These are phyloP conservation scores for Oenanthe sinensis DNA, from an alignment of 129 eudicot species.

Conservation along the genomic window DNA sequence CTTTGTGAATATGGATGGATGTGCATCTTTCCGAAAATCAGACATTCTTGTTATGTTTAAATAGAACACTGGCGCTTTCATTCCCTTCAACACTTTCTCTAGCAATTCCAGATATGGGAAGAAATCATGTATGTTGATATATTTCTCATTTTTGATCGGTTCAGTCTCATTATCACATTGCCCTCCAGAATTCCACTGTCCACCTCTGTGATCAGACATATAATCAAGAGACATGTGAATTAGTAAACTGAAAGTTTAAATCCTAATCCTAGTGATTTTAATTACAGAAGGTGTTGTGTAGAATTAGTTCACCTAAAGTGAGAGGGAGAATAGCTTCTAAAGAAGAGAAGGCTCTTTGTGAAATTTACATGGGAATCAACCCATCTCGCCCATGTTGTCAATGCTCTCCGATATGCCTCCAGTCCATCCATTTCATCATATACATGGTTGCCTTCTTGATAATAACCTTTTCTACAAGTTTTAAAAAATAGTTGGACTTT, in stretches of 20 bases:
- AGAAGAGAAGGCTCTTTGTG: conserved; percentile 37
- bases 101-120: conserved; percentile 25
- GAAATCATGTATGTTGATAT: conserved; percentile 15
- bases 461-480: conserved; percentile 41
- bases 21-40: conserved; percentile 47
- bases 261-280: background rate
- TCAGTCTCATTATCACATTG: conserved; percentile 40
- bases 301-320: conserved; percentile 39
- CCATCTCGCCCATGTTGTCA: conserved; percentile 55
- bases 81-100: conserved; percentile 21
- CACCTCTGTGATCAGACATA: conserved; percentile 22
- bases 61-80: conserved; percentile 28
- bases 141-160: conserved; percentile 29
- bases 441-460: conserved; percentile 57
- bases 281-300: background rate
- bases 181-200: conserved; percentile 55
- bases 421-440: conserved; percentile 27
- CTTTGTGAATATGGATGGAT: conserved; percentile 43
- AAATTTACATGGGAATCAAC: conserved; percentile 33
- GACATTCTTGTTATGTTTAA: conserved; percentile 43
- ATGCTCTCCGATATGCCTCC: conserved; percentile 44
- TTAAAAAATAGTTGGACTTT: background rate
- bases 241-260: background rate
- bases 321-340: conserved; percentile 50
- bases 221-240: background rate